These are phyloP conservation scores for Penicillium olsonii DNA, from an alignment of 2,329 filamentous ascomycete genomes.

Conservation along the genomic window DNA sequence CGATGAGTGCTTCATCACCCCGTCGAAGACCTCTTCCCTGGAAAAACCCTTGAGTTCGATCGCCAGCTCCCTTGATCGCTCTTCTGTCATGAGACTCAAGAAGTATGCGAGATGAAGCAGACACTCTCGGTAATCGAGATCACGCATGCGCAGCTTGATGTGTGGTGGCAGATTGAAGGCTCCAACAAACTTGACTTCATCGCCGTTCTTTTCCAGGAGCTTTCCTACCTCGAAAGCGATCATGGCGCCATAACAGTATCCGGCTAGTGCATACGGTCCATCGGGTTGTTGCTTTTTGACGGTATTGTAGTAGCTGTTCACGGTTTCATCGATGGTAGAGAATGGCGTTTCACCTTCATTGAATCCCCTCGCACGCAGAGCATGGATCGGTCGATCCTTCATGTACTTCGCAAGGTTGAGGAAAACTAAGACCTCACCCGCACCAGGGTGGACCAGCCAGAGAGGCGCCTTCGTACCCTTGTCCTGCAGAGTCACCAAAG, in stretches of 20 bases:
- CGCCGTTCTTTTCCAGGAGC: slow-evolving; percentile 40
- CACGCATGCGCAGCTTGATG: slow-evolving; percentile 47
- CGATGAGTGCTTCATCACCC: slow-evolving; percentile 7
- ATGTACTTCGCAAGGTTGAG: slow-evolving; percentile 29
- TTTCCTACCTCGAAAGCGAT: slow-evolving; percentile 56
- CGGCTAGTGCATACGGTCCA: slow-evolving; percentile 55
- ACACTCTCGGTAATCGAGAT: slow-evolving; percentile 42
- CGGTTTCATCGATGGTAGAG: slow-evolving; percentile 40
- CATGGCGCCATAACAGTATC: slow-evolving; percentile 55
- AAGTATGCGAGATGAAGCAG: slow-evolving; percentile 47
- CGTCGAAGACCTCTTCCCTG: slow-evolving; percentile 13
- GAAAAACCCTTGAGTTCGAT: slow-evolving; percentile 7
- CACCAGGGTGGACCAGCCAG: slow-evolving; percentile 42
- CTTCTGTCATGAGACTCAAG: slow-evolving; percentile 41
- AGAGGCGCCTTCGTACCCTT: slow-evolving; percentile 31
- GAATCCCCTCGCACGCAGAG: slow-evolving; percentile 18
- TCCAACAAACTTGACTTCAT: slow-evolving; percentile 48
- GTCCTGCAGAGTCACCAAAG: slow-evolving; percentile 32
- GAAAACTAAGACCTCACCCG: slow-evolving; percentile 44
- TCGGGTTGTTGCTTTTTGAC: slow-evolving; percentile 48
- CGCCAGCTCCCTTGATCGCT: slow-evolving; percentile 20
- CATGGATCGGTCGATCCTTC: slow-evolving; percentile 18
- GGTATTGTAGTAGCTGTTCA: slow-evolving; percentile 42
- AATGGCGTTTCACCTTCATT: slow-evolving; percentile 40
- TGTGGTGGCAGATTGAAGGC: slow-evolving; percentile 53